Evolutionary conservation across 192 early-diverging fungal genomes (phyloP).

Genomic region (Podila clonocystis): DNA sequence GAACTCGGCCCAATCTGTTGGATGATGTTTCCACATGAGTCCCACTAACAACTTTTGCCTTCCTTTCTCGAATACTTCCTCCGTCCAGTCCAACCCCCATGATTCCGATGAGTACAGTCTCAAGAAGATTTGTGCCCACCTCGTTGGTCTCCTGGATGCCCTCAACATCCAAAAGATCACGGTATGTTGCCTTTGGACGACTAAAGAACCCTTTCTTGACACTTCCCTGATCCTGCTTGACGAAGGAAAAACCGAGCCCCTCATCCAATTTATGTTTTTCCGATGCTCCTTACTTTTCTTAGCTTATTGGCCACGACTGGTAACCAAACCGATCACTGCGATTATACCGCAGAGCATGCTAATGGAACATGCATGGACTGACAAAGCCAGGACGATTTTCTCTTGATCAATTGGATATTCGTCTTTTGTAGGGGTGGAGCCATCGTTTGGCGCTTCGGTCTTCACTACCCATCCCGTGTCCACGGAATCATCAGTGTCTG

Average conservation of each 20-base stretch:
- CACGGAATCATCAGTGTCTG: constrained; percentile 48
- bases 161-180: constrained; percentile 60
- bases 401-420: background rate
- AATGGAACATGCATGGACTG: background rate
- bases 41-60: background rate
- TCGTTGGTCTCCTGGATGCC: constrained; percentile 68
- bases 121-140: constrained; percentile 61
- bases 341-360: too few relatives aligned
- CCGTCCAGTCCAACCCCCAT: constrained; percentile 36
- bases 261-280: background rate
- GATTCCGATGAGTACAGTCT: constrained; percentile 60
- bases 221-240: background rate
- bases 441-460: constrained; percentile 43
- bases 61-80: too few relatives aligned
- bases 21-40: background rate
- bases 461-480: constrained; percentile 31
- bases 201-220: background rate
- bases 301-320: constrained; percentile 47
- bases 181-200: constrained; percentile 10
- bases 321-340: background rate
- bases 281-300: background rate
- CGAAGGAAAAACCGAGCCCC: background rate
- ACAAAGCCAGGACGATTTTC: background rate
- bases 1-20: background rate
- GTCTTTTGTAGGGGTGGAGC: constrained; percentile 30